These are phyloP conservation scores for Bidens hawaiensis DNA, from an alignment of 140 eudicot genomes.

Conservation along the genomic window DNA sequence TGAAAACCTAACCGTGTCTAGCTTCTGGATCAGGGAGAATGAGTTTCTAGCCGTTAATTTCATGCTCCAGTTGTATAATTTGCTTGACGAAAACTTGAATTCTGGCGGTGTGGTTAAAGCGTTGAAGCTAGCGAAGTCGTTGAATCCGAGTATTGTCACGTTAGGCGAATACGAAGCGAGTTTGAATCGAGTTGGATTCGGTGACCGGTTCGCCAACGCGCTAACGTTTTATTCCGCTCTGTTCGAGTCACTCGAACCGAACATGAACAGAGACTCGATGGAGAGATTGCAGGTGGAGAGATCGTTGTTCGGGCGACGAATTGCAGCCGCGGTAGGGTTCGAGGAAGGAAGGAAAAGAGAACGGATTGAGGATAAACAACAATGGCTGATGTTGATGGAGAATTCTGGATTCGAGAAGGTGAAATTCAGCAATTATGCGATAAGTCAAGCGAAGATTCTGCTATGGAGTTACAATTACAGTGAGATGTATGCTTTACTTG, in stretches of 20 bases:
- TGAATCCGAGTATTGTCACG: constrained; percentile 69
- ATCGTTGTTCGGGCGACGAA: constrained; percentile 60
- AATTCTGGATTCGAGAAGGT: constrained; percentile 62
- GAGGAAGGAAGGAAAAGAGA: constrained; percentile 58
- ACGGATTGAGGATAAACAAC: constrained; percentile 72
- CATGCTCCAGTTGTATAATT: constrained; percentile 80
- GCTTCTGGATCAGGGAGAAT: constrained; percentile 61
- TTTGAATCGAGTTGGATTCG: constrained; percentile 55
- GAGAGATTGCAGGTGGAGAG: constrained; percentile 70
- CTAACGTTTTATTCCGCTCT: constrained; percentile 57
- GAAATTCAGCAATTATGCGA: constrained; percentile 67
- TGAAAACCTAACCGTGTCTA: constrained; percentile 36
- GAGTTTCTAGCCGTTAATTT: constrained; percentile 79
- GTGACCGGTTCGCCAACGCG: constrained; percentile 55
- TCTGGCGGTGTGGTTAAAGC: constrained; percentile 45
- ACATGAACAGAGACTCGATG: constrained; percentile 53
- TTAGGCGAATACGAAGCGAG: constrained; percentile 83
- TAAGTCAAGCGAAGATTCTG: constrained; percentile 74
- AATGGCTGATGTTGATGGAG: constrained; percentile 66
- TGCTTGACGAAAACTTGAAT: constrained; percentile 44
- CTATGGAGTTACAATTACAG: constrained; percentile 88
- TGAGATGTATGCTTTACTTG: constrained; percentile 45
- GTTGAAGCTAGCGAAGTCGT: constrained; percentile 56
- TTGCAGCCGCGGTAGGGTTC: constrained; percentile 53
- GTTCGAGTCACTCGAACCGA: constrained; percentile 76